phyloP scores from a whole-genome alignment of 1,284 basidiomycete genomes.

The Ceratobasidium theobromae region DNA sequence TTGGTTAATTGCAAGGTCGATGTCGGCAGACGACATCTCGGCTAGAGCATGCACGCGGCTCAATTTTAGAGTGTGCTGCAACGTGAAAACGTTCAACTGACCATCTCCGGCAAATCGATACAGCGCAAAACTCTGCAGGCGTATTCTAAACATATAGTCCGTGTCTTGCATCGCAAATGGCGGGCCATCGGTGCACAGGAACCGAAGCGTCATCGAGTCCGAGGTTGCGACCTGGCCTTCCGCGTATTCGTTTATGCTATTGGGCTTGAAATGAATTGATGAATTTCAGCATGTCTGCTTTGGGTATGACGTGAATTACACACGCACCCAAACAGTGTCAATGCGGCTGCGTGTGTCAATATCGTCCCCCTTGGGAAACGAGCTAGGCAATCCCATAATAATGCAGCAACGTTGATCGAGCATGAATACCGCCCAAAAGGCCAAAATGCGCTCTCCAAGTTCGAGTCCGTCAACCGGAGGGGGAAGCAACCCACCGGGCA shows the following conservation, averaged over 20 bases:
- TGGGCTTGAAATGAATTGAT: not conserved
- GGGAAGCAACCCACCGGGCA: slow-evolving; percentile 46
- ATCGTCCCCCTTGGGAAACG: slow-evolving; percentile 57
- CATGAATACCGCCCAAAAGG: slow-evolving; percentile 68
- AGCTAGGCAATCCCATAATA: slow-evolving; percentile 57
- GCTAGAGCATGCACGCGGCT: not conserved
- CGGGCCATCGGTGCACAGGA: slow-evolving; percentile 11
- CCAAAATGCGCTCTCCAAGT: slow-evolving; percentile 62
- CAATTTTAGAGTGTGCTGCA: not conserved
- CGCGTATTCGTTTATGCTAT: slow-evolving; percentile 4
- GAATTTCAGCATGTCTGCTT: not conserved
- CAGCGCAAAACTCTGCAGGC: slow-evolving; percentile 21
- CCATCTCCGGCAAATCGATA: slow-evolving; percentile 16
- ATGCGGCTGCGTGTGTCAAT: slow-evolving; percentile 41
- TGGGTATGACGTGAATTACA: not conserved
- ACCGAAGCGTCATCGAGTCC: slow-evolving; percentile 20
- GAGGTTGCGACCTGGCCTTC: not conserved
- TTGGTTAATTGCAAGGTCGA: slow-evolving; percentile 13
- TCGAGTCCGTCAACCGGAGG: slow-evolving; percentile 57
- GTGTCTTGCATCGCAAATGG: not conserved
- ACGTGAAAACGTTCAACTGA: no score
- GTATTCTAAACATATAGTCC: slow-evolving; percentile 4
- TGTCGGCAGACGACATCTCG: slow-evolving; percentile 7
- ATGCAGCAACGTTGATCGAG: slow-evolving; percentile 67
- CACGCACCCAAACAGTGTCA: slow-evolving; percentile 22